Evolutionary conservation across 2,329 filamentous ascomycete genomes (phyloP).

Genomic region (Ophiocordyceps camponoti-rufipedis): DNA sequence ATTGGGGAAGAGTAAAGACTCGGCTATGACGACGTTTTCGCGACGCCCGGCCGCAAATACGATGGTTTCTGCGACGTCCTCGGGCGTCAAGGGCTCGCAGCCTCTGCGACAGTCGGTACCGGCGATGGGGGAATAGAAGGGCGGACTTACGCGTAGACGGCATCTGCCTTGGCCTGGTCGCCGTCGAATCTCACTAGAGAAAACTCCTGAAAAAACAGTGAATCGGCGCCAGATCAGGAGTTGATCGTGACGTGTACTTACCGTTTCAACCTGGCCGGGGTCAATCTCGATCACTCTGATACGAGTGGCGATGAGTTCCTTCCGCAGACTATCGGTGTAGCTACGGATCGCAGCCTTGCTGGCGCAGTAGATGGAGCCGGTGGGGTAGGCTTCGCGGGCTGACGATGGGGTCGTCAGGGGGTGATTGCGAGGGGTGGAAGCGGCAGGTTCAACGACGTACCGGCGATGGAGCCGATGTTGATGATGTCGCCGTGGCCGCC

Average conservation of each 20-base stretch:
- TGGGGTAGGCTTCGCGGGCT: conserved; percentile 63
- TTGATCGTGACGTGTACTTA: conserved; percentile 13
- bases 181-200: conserved; percentile 76
- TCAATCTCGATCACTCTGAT: conserved; percentile 80
- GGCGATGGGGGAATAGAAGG: neutral
- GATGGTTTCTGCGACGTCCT: conserved; percentile 80
- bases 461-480: conserved; percentile 85
- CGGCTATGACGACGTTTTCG: conserved; percentile 82
- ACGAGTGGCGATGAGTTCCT: conserved; percentile 63
- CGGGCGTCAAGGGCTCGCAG: conserved; percentile 67
- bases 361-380: conserved; percentile 83
- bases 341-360: conserved; percentile 76
- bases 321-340: conserved; percentile 69
- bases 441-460: conserved; percentile 5
- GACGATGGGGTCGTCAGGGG: neutral
- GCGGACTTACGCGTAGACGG: conserved; percentile 59
- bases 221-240: neutral
- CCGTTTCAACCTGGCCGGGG: conserved; percentile 82
- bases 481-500: conserved; percentile 83
- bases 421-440: neutral
- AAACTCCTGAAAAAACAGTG: conserved; percentile 42
- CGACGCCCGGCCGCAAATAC: conserved; percentile 70
- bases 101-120: conserved; percentile 26
- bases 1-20: conserved; percentile 72
- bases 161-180: conserved; percentile 76